Base-by-base conservation (phyloP, 768 basidiomycete genomes). In the Rhizopogon sp. region DNA sequence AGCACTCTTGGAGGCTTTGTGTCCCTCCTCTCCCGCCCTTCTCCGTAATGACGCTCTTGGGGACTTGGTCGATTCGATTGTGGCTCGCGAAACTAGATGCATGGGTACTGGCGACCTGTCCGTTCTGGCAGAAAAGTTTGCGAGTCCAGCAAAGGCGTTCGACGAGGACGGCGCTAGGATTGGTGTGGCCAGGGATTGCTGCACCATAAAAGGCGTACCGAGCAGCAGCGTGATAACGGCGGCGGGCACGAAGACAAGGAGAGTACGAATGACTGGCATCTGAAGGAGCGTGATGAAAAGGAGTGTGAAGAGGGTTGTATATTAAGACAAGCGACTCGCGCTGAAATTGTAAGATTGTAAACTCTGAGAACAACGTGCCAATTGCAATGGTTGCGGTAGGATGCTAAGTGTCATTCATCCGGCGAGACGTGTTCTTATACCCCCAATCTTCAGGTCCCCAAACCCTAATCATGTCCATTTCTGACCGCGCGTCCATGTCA, bases 161-260 rank as follows among this genome's bases (percentile, higher is more conserved):
- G 35, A 29, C 9, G 20, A 37, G 16, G 47, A 49, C 3, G 35
- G 47, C 0, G 54, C 16, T 39, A 29, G 25, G 37, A 54, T 52
- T 25, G 50, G 54, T 37, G 54, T 59, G 6, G 71, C 73, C 37
- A 66, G 44, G 20, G 60, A 63, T 10, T 55, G 43, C 5, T 59
- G 54, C 17, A 64, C 53, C 5, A 57, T 39, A n/a, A 62, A 31
- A n/a, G 57, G 50, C 14, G 60, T 43, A 50, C 71, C 68, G 57
- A 71, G 58, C 54, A 75, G 62, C 43, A 71, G 63, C 46, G 71
- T 64, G 59, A 81, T 68, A 55, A 65, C 69, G 56, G 74, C 60
- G 45, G 74, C 70, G 62, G 77, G 70, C 47, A 78, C 62, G 54
- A 71, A 72, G 63, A 78, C 55, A 57, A 74, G 64, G 56, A 76